Percentiles rank a stretch among this genome's conserved stretches.
Conservation (phyloP, 2,329 filamentous ascomycete genomes). For the Sordariomycetes sp. region DNA sequence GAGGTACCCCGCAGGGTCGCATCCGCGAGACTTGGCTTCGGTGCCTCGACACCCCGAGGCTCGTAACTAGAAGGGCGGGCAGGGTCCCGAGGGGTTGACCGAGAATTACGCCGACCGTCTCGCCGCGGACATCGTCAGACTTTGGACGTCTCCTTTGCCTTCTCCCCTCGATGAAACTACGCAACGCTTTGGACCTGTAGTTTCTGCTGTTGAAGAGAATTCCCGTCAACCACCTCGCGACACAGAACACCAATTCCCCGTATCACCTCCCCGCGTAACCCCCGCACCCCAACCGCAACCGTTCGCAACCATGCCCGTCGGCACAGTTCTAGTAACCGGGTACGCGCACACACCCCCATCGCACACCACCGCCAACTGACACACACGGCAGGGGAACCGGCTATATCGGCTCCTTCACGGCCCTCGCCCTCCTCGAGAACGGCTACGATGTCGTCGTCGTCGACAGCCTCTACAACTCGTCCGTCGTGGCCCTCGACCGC, state of each 20-base stretch:
- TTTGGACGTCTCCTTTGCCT: no score
- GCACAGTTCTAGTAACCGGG: constrained; percentile 88
- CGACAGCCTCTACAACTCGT: constrained; percentile 97
- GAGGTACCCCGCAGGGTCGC: background rate
- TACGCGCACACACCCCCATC: constrained; percentile 32
- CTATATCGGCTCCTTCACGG: constrained; percentile 98
- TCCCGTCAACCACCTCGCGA: background rate
- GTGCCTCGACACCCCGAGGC: background rate
- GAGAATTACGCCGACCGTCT: no score
- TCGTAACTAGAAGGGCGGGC: background rate
- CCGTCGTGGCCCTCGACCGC: constrained; percentile 78
- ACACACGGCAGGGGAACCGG: constrained; percentile 65
- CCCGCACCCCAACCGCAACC: constrained; percentile 6
- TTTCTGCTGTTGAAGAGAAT: no score
- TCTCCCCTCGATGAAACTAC: no score
- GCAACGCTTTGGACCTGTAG: no score
- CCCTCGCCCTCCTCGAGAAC: constrained; percentile 80
- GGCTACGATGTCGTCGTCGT: constrained; percentile 95
- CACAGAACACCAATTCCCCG: background rate
- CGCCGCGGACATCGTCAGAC: no score
- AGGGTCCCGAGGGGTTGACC: background rate
- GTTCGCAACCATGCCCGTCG: constrained; percentile 52
- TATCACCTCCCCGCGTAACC: background rate
- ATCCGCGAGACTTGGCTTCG: background rate
- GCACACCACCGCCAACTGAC: constrained; percentile 3